Base-by-base conservation (phyloP, 257 asterid species). In the Nicotiana sylvestris region DNA sequence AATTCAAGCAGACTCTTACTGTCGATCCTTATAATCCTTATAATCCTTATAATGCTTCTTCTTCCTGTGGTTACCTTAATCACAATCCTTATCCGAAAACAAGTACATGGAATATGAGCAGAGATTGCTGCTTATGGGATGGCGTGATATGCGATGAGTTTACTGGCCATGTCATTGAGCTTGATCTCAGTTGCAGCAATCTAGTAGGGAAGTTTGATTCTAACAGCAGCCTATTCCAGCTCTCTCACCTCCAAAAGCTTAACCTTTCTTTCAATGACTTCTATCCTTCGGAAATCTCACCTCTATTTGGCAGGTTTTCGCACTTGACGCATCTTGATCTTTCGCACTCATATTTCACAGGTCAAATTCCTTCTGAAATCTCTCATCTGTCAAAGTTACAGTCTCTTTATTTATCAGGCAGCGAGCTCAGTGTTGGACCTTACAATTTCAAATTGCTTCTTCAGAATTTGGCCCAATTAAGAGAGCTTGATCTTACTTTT, bases 41-140 rank as follows among this genome's bases (percentile, higher is more conserved):
- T n/a, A n/a, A n/a, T n/a, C n/a, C n/a, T n/a, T n/a, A n/a, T n/a
- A n/a, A n/a, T n/a, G n/a, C 0, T 56, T 2, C n/a, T 15, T 35
- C 1, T 29, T 29, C 2, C 30, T 29, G 30, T 29, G 30, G 30
- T n/a, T n/a, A n/a, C n/a, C n/a, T n/a, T n/a, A n/a, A n/a, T n/a
- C n/a, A n/a, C 1, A 29, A 29, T 29, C 30, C 30, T 60, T 79
- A 56, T 76, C 53, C 82, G 1, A 65, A 76, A 53, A 83, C 17
- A 0, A 32, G 0, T 10, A 80, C 86, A 35, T 83, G 86, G 88
- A 80, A 83, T 12, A 21, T 15, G 51, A 86, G 82, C 13, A 74
- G 82, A 15, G 86, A 83, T 9, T 83, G 88, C 8, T 83, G 86
- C n/a, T 62, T 0, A 4, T 86, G 86, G 86, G 86, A 86, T 57